Conservation (phyloP, 2,329 filamentous ascomycete species). For the Cercospora brassicicola region DNA sequence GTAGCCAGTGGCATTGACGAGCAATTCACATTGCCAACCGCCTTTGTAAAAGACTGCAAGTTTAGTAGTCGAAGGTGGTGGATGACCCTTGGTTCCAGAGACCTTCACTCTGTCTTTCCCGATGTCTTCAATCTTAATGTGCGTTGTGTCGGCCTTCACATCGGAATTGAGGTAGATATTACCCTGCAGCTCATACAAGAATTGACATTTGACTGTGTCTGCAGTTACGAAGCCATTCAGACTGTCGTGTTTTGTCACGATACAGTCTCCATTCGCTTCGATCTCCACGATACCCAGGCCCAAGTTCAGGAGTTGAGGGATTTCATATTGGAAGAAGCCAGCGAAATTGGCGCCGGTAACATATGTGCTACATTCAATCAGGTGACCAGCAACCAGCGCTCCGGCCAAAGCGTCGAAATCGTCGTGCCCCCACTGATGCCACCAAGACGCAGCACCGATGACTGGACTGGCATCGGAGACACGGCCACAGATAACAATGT, state of each 20-base stretch:
- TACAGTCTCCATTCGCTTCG: slow-evolving; percentile 39
- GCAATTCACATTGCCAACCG: slow-evolving; percentile 49
- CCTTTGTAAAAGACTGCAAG: slow-evolving; percentile 47
- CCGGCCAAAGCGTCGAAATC: slow-evolving; percentile 43
- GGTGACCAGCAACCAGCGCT: slow-evolving; percentile 43
- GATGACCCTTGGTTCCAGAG: slow-evolving; percentile 45
- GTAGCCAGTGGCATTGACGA: slow-evolving; percentile 46
- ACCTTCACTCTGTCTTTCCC: slow-evolving; percentile 52
- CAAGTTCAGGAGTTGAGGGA: slow-evolving; percentile 38
- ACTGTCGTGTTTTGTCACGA: slow-evolving; percentile 39
- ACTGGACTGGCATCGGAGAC: slow-evolving; percentile 46
- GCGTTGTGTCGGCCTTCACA: slow-evolving; percentile 54
- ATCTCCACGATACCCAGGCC: slow-evolving; percentile 38
- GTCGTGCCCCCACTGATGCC: slow-evolving; percentile 44
- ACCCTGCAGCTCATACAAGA: slow-evolving; percentile 57
- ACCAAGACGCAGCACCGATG: slow-evolving; percentile 46
- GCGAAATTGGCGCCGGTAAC: slow-evolving; percentile 45
- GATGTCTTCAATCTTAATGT: slow-evolving; percentile 53
- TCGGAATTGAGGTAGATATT: slow-evolving; percentile 59
- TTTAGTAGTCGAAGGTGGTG: slow-evolving; percentile 54
- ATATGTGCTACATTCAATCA: slow-evolving; percentile 43
- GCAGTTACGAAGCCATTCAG: slow-evolving; percentile 43
- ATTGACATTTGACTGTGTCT: slow-evolving; percentile 54
- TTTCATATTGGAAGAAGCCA: slow-evolving; percentile 42
- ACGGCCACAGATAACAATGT: slow-evolving; percentile 47